Conservation (phyloP, 345 rosid species). For the Sonneratia caseolaris region DNA sequence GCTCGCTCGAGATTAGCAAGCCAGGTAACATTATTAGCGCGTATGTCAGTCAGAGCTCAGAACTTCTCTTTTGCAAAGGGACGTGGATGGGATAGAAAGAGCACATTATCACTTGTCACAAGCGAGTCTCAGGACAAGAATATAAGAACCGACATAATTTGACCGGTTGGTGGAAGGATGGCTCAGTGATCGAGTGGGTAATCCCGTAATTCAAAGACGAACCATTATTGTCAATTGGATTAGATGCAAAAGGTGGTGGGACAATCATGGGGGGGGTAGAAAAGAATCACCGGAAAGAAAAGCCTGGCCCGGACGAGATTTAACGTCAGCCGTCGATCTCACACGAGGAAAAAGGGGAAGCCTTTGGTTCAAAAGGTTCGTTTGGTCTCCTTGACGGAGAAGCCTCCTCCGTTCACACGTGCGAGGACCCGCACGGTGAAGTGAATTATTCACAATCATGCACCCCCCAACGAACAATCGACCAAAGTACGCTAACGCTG, state of each 20-base stretch:
- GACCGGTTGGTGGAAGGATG: not conserved
- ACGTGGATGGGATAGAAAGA: too few relatives aligned
- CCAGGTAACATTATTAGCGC: too few relatives aligned
- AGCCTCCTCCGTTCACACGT: constrained; percentile 28
- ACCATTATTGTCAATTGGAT: constrained; percentile 15
- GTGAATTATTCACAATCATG: not conserved
- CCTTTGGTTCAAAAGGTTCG: constrained; percentile 3
- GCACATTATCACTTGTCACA: not conserved
- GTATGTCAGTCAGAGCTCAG: too few relatives aligned
- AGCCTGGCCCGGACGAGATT: not conserved
- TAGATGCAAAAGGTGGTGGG: not conserved
- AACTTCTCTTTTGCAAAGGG: too few relatives aligned
- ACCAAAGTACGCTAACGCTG: not conserved
- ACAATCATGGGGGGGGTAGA: not conserved
- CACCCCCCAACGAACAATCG: not conserved
- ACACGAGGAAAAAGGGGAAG: not conserved
- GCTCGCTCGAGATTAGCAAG: too few relatives aligned
- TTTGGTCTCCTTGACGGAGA: constrained; percentile 21
- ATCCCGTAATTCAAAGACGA: constrained; percentile 30
- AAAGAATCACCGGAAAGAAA: not conserved
- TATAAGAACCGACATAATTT: not conserved
- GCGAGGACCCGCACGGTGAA: constrained; percentile 2
- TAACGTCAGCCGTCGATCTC: constrained; percentile 28
- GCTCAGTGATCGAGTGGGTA: constrained; percentile 5
- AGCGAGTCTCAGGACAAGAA: not conserved